These are phyloP conservation scores for Ganoderma resinaceum DNA, from an alignment of 1,284 basidiomycete species.

Conservation along the genomic window DNA sequence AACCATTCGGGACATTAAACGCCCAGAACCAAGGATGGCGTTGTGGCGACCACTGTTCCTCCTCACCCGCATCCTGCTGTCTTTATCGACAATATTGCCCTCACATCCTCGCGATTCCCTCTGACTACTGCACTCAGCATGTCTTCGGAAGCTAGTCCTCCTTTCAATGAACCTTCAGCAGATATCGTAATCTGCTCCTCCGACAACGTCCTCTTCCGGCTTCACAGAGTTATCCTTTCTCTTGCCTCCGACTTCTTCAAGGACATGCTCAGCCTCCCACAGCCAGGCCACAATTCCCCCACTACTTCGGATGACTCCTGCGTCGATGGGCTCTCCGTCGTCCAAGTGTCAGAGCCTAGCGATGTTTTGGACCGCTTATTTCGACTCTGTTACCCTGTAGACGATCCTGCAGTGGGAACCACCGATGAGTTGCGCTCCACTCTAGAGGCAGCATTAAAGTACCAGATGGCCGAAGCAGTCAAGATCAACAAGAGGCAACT, in stretches of 20 bases:
- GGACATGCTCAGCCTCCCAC: constrained; percentile 46
- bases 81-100: too few species aligned
- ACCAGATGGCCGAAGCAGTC: constrained; percentile 41
- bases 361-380: constrained; percentile 32
- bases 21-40: too few species aligned
- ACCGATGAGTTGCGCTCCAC: constrained; percentile 34
- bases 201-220: constrained; percentile 44
- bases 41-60: too few species aligned
- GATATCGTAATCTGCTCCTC: constrained; percentile 43
- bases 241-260: constrained; percentile 51
- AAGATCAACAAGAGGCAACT: constrained; percentile 27
- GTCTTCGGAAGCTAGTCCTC: constrained; percentile 1
- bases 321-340: constrained; percentile 29
- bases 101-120: too few species aligned
- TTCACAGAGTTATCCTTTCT: constrained; percentile 45
- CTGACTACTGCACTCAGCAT: neutral
- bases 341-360: constrained; percentile 26
- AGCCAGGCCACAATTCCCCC: constrained; percentile 4
- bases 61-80: too few species aligned
- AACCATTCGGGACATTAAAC: too few species aligned
- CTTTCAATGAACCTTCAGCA: constrained; percentile 21
- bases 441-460: constrained; percentile 45
- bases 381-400: constrained; percentile 36
- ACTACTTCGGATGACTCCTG: neutral
- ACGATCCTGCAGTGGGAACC: constrained; percentile 19